Percentiles rank a stretch among this genome's conserved stretches.
Conservation (phyloP, 2,329 filamentous ascomycete species). For the Hypoxylon sp. region DNA sequence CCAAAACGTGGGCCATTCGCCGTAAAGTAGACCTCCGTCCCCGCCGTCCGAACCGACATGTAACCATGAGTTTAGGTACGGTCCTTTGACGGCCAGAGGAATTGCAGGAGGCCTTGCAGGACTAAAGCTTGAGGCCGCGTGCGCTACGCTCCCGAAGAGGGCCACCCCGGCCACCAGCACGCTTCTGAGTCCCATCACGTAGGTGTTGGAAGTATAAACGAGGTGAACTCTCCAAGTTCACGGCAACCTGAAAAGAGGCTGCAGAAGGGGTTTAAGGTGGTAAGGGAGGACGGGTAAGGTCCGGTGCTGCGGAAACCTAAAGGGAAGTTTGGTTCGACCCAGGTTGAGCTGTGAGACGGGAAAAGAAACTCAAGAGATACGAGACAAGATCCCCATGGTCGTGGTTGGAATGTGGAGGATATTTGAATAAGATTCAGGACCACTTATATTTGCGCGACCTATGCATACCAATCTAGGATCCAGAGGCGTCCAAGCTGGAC, state of each 20-base stretch:
- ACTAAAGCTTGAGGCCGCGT: conserved; percentile 65
- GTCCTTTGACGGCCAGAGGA: conserved; percentile 78
- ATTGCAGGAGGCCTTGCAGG: conserved; percentile 75
- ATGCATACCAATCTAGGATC: conserved; percentile 35
- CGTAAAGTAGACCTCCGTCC: conserved; percentile 74
- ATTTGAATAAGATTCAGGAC: conserved; percentile 37
- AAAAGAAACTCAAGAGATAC: conserved; percentile 29
- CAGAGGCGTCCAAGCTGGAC: conserved; percentile 27
- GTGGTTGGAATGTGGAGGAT: conserved; percentile 36
- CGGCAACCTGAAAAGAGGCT: conserved; percentile 27
- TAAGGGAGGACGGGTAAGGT: conserved; percentile 34
- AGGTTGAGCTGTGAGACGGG: conserved; percentile 23
- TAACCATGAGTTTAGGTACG: conserved; percentile 80
- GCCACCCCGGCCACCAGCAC: conserved; percentile 45
- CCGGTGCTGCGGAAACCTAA: conserved; percentile 35
- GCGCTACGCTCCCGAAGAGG: conserved; percentile 46
- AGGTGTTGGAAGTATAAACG: conserved; percentile 31
- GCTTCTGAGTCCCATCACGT: conserved; percentile 46
- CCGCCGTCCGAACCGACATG: conserved; percentile 69
- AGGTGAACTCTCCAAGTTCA: conserved; percentile 24
- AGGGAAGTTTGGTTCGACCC: conserved; percentile 9
- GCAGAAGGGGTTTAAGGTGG: conserved; percentile 5
- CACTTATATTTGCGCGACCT: conserved; percentile 33
- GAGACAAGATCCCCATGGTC: conserved; percentile 36
- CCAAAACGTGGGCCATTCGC: conserved; percentile 67